Base-by-base conservation (phyloP, 176 grass and related monocot genomes). In the Triticum dicoccoides region DNA sequence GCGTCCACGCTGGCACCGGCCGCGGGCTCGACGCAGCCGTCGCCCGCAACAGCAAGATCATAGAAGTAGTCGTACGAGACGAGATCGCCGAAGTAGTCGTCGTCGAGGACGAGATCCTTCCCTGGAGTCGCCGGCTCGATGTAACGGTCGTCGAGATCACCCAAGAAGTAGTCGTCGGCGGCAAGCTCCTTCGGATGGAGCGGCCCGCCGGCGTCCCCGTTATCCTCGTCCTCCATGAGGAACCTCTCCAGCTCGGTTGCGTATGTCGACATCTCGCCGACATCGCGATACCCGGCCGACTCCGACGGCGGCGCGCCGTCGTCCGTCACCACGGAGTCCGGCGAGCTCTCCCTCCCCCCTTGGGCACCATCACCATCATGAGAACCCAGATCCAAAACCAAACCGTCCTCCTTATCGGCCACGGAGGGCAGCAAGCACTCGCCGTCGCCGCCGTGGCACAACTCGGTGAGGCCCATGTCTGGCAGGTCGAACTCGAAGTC, bases 221-320 rank as follows among this genome's bases (percentile, higher is more conserved):
- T 23, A 24, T 21, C 25, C 21, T 17, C n/a, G 23, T 14, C 18
- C 62, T 17, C n/a, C 35, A 86, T 20, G 20, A 88, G 80, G 1
- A 82, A 69, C 37, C 70, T 73, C 88, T 89, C 83, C 35, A 89
- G 47, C 4, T 86, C 83, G 61, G 9, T 5, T 12, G 69, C 61
- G 49, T 61, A 85, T 5, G 13, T 13, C 24, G 77, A 85, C 25
- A 81, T 25, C 61, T 2, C 35, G 42, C 69, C 33, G 0, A 6
- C 44, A 0, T 11, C 73, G 8, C 13, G 24, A 30, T 54, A 69
- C 4, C 29, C 63, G 0, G 5, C 0, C 3, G 15, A 1, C 11
- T n/a, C 21, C 13, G 56, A 5, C 2, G 44, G 2, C 37, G 71
- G 41, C 10, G 51, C 15, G 5, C 69, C 78, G 62, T 69, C 77